Evolutionary conservation across 2,329 filamentous ascomycete genomes (phyloP), one percentile per base, ranked within the genome.

Genomic region (Sporothrix luriei): DNA sequence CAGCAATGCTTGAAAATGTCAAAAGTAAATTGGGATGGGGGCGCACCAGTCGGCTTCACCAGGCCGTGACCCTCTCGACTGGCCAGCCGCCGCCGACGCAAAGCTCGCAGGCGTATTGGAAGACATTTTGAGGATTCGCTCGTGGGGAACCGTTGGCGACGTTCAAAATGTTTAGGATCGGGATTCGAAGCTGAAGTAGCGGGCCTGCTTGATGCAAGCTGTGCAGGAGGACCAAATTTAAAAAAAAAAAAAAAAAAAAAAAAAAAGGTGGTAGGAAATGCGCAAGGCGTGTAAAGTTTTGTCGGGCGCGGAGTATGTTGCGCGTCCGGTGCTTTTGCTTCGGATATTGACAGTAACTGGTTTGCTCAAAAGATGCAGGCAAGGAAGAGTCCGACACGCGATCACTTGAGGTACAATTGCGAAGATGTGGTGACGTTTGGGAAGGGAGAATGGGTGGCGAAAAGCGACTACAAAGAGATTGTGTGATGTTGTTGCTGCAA

Each of bases 91-190:
- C 76, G 91, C 91, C 78, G 91, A 93, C 79, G 91, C 91, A 82
- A 94, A 94, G 84, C 90, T 93, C 76, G 91, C 92, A 76, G 90
- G 89, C 80, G 93, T 86, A 82, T 91, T 89, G 79, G 89, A 88
- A 82, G 90, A 87, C 90, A 93, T 79, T 75, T 74, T 74, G 77
- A 21, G 21, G n/a, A n/a, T n/a, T 43, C 55, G 46, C n/a, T 49
- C 51, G 33, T 61, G 21, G 64, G 6, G 13, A 19, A 24, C 4
- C 33, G 40, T 13, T 26, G 40, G 40, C 38, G 57, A 24, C 16
- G 21, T 19, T 46, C n/a, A 24, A 46, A 46, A 46, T 6, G 38
- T 13, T 4, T 46, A 38, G 21, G 57, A 26, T 46, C 38, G 38
- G 43, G 57, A 9, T 62, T 62, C 33, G 57, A 62, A 26, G 57